phyloP scores from a whole-genome alignment of 257 asterid genomes.

The Gentiana macrophylla region DNA sequence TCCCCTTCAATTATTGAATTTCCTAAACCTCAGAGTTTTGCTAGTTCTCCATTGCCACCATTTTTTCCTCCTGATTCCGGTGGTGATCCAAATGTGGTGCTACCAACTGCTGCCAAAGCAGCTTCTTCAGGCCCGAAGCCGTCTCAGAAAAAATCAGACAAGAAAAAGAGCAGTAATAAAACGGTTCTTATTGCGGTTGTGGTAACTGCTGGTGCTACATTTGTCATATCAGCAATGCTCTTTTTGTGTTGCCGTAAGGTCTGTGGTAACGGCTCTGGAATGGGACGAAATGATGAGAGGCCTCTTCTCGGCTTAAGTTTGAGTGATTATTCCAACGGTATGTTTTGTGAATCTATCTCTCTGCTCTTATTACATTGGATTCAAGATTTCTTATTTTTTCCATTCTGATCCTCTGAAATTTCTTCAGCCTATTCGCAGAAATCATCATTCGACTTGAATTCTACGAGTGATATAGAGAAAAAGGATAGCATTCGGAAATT shows the following conservation, averaged over 20 bases:
- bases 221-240: conserved; percentile 38
- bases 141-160: conserved; percentile 21
- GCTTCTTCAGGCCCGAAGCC: conserved; percentile 18
- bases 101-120: conserved; percentile 20
- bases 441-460: conserved; percentile 25
- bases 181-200: conserved; percentile 49
- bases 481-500: conserved; percentile 27
- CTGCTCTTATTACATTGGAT: not conserved
- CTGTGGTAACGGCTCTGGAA: conserved; percentile 28
- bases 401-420: conserved; percentile 14
- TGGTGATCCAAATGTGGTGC: conserved; percentile 16
- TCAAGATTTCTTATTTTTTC: conserved; percentile 1
- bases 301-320: conserved; percentile 84
- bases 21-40: conserved; percentile 22
- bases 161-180: conserved; percentile 5
- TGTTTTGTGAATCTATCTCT: not conserved
- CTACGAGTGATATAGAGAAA: conserved; percentile 31
- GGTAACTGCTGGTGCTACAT: conserved; percentile 53
- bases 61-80: conserved; percentile 30
- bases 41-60: conserved; percentile 34
- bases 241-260: conserved; percentile 49
- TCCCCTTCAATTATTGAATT: conserved; percentile 22
- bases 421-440: conserved; percentile 50
- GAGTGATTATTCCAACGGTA: conserved; percentile 66
- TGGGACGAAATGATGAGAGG: conserved; percentile 54